Evolutionary conservation across 148 eudicot species (phyloP).

Genomic region (Cornus kousa): DNA sequence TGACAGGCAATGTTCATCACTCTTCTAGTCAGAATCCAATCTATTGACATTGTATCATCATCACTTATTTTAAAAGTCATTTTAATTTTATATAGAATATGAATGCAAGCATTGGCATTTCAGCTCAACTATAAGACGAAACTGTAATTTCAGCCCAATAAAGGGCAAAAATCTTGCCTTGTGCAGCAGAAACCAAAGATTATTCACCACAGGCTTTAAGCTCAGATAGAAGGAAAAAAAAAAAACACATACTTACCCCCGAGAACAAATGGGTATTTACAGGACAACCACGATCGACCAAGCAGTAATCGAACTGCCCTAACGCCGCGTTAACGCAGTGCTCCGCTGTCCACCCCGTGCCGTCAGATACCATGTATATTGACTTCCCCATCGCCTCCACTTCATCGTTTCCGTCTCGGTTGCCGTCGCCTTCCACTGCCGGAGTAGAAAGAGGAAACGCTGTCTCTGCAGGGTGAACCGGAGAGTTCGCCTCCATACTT

Average conservation of each 20-base stretch:
- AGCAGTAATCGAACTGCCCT: conserved; percentile 87
- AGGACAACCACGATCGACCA: conserved; percentile 79
- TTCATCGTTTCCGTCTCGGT: conserved; percentile 23
- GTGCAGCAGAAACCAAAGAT: not conserved
- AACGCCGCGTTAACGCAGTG: conserved; percentile 81
- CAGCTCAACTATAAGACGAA: not conserved
- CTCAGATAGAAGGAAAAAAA: too few species aligned
- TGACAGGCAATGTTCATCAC: too few species aligned
- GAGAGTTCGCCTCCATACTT: not conserved
- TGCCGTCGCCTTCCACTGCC: not conserved
- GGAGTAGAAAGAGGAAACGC: conserved; percentile 1
- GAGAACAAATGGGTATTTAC: conserved; percentile 90
- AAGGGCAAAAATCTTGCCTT: not conserved
- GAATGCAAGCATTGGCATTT: too few species aligned
- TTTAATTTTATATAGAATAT: too few species aligned
- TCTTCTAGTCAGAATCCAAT: too few species aligned
- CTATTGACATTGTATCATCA: too few species aligned
- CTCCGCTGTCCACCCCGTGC: conserved; percentile 97
- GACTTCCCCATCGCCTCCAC: conserved; percentile 37
- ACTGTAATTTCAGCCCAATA: not conserved
- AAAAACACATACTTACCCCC: conserved; percentile 45
- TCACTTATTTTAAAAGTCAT: too few species aligned
- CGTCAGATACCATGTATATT: conserved; percentile 87
- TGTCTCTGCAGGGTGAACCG: not conserved
- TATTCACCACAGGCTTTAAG: too few species aligned